Evolutionary conservation across 2,329 filamentous ascomycete genomes (phyloP), one percentile per base, ranked within the genome.

Genomic region (Aspergillus pseudotamarii): DNA sequence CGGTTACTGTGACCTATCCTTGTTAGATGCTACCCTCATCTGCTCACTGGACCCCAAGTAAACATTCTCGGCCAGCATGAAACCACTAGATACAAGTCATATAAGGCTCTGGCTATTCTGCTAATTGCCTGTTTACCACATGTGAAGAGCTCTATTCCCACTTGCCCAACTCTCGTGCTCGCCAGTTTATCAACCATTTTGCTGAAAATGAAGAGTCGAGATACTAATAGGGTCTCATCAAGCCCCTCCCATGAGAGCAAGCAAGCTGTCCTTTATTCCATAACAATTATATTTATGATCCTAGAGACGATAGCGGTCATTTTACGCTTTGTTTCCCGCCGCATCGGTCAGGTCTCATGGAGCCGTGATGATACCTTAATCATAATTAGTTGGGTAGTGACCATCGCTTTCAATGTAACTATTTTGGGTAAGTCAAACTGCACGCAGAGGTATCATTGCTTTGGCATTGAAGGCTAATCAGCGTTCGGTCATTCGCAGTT

Each of bases 281-380:
- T 60, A 14, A 48, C 50, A 0, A 28, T 53, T 4, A 6, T 59
- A 12, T 63, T 60, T 21, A 55, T 63, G 28, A 34, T 51, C 14
- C 57, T 63, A 16, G 58, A 59, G 32, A 59, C 57, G 4, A n/a
- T 57, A 6, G 46, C 43, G 28, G 50, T 63, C 21, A 14, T 48
- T 28, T 32, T 63, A 23, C 61, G 61, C 16, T 48, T 30, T 26
- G 32, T 51, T 12, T 63, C 61, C 3, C 53, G 55, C 21, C 50
- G 32, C 12, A 50, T 63, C 6, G 61, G 57, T 9, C 41, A 58
- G 6, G n/a, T 63, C 16, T 28, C 34, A 9, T 54, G 30, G 14
- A 48, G 51, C 28, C 55, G 58, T 32, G 61, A 63, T 53, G 61
- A 63, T 59, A 5, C 38, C 38, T 19, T 41, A 14, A 41, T 41